Evolutionary conservation across 768 basidiomycete species (phyloP).

Genomic region (Pleurotus citrinopileatus): DNA sequence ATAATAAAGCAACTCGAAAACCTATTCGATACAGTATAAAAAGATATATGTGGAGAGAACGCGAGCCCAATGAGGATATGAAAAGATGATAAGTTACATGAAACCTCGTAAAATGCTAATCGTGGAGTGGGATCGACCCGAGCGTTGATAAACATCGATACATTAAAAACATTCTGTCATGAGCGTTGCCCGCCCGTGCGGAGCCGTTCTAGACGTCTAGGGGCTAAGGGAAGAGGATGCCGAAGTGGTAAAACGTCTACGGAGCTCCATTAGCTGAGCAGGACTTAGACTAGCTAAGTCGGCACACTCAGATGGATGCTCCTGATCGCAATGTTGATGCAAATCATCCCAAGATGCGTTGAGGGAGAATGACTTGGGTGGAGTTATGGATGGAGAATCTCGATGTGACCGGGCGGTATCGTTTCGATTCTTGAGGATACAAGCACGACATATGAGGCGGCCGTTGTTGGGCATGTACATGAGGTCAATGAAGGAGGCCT

Average conservation of each 20-base stretch:
- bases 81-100: neutral
- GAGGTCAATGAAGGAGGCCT: slow-evolving; percentile 28
- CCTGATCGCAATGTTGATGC: slow-evolving; percentile 27
- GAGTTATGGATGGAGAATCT: neutral
- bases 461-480: slow-evolving; percentile 31
- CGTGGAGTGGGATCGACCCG: neutral
- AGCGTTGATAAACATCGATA: neutral
- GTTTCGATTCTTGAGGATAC: slow-evolving; percentile 16
- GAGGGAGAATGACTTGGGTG: slow-evolving; percentile 24
- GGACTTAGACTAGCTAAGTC: slow-evolving; percentile 32
- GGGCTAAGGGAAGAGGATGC: neutral
- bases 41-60: neutral
- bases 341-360: slow-evolving; percentile 33
- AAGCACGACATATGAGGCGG: slow-evolving; percentile 34
- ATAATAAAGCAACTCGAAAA: neutral
- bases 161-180: neutral
- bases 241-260: slow-evolving; percentile 11
- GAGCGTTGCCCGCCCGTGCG: neutral
- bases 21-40: neutral
- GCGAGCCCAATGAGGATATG: neutral
- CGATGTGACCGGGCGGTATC: neutral
- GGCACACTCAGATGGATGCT: slow-evolving; percentile 32
- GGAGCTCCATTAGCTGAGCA: slow-evolving; percentile 31
- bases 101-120: neutral
- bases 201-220: neutral